Evolutionary conservation across 768 basidiomycete genomes (phyloP).

Genomic region (Hemileccinum impolitum): DNA sequence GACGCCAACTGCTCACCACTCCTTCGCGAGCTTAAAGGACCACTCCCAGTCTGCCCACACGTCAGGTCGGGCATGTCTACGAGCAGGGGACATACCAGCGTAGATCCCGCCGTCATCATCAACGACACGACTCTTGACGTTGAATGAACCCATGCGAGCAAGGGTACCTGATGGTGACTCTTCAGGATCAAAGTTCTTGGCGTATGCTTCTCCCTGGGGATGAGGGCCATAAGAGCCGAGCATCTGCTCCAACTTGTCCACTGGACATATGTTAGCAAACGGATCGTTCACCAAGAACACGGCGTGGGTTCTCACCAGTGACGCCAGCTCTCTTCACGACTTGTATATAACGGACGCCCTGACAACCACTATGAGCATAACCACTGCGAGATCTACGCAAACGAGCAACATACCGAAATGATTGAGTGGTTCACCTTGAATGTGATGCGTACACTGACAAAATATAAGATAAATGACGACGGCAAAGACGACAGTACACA

Average conservation of each 20-base stretch:
- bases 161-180: conserved; percentile 76
- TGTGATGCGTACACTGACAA: conserved; percentile 65
- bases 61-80: conserved; percentile 9
- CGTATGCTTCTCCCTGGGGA: conserved; percentile 59
- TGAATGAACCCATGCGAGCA: conserved; percentile 78
- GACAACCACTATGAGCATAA: conserved; percentile 21
- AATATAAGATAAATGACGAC: conserved; percentile 2
- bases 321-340: conserved; percentile 78
- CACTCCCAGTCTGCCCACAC: conserved; percentile 44
- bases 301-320: conserved; percentile 47
- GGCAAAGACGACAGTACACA: conserved; percentile 25
- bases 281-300: neutral
- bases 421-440: conserved; percentile 91
- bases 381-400: neutral
- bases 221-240: conserved; percentile 88
- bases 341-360: conserved; percentile 87
- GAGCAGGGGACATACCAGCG: conserved; percentile 52
- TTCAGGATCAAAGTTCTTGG: conserved; percentile 73
- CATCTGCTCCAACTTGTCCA: conserved; percentile 93
- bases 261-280: conserved; percentile 36
- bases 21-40: conserved; percentile 89
- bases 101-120: conserved; percentile 86
- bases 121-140: conserved; percentile 74
- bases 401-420: conserved; percentile 55
- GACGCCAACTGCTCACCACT: conserved; percentile 57